Conservation (phyloP, 495 filamentous ascomycete genomes). For the Aspergillus asperescens region DNA sequence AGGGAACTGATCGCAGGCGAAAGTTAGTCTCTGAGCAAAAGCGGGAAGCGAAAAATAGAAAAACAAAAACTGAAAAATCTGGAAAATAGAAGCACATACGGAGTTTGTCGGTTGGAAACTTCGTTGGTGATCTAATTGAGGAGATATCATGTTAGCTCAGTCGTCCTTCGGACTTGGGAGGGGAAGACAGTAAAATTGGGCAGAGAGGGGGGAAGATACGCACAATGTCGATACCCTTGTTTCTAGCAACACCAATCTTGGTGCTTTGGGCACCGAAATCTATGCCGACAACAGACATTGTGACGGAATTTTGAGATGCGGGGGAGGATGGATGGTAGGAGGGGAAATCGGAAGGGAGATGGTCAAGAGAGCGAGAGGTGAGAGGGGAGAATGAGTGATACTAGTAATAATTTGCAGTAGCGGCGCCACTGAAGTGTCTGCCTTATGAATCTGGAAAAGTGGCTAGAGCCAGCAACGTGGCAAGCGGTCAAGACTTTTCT, state of each 20-base stretch:
- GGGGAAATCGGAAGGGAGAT: slow-evolving; percentile 27
- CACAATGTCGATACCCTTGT: slow-evolving; percentile 99
- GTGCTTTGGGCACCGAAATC: slow-evolving; percentile 98
- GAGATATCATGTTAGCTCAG: slow-evolving; percentile 20
- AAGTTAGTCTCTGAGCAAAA: slow-evolving; percentile 27
- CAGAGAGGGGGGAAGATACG: slow-evolving; percentile 43
- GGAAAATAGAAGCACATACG: slow-evolving; percentile 49
- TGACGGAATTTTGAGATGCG: slow-evolving; percentile 24
- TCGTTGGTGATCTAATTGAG: slow-evolving; percentile 85
- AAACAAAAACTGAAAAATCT: no score
- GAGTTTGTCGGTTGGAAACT: slow-evolving; percentile 96
- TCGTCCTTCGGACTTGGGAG: background rate
- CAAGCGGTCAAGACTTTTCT: slow-evolving; percentile 15
- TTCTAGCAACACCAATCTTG: slow-evolving; percentile 93
- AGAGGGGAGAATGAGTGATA: slow-evolving; percentile 18
- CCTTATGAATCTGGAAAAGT: slow-evolving; percentile 13
- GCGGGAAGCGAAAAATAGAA: background rate
- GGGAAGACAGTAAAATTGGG: slow-evolving; percentile 5
- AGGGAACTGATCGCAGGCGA: slow-evolving; percentile 57
- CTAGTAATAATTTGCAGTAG: slow-evolving; percentile 39
- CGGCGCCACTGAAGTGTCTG: slow-evolving; percentile 11
- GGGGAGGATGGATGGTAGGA: slow-evolving; percentile 15
- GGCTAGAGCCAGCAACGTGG: slow-evolving; percentile 19
- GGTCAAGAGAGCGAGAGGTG: slow-evolving; percentile 25
- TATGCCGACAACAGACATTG: slow-evolving; percentile 77